Conservation (phyloP, 768 basidiomycete species). For the Trametes elegans region DNA sequence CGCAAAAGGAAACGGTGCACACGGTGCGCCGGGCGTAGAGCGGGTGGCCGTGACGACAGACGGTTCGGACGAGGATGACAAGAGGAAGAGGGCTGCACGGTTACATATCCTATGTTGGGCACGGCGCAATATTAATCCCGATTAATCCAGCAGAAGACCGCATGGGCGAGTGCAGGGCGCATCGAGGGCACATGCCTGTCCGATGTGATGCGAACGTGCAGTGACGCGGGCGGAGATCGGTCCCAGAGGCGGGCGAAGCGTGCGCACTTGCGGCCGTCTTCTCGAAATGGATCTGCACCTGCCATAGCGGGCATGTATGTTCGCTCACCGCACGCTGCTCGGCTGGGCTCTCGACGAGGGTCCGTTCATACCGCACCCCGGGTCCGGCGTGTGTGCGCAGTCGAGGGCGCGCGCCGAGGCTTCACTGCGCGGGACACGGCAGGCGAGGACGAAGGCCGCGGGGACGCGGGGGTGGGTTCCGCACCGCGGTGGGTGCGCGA, state of each 20-base stretch:
- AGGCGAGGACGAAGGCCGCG: conserved; percentile 1
- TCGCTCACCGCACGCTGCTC: neutral
- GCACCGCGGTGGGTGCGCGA: neutral
- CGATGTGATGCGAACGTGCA: conserved; percentile 7
- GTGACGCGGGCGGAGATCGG: conserved; percentile 3
- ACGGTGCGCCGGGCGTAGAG: conserved; percentile 16
- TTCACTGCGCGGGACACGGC: neutral
- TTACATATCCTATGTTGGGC: neutral
- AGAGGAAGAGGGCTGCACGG: neutral
- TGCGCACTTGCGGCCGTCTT: neutral
- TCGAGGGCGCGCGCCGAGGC: neutral
- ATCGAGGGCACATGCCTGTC: neutral
- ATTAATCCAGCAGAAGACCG: neutral
- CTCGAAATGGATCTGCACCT: conserved; percentile 1
- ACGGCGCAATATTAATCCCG: conserved; percentile 6
- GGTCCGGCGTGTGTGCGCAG: neutral
- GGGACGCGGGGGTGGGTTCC: conserved; percentile 1
- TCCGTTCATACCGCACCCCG: conserved; percentile 3
- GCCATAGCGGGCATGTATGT: neutral
- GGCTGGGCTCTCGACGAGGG: neutral
- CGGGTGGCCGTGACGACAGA: neutral
- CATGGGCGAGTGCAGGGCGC: neutral
- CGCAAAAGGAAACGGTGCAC: conserved; percentile 25
- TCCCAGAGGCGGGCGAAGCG: neutral
- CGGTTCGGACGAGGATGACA: neutral